Evolutionary conservation across 1,139 yeast species (phyloP), one percentile per base, ranked within the genome.

Genomic region (Petasospora rhodanensis): DNA sequence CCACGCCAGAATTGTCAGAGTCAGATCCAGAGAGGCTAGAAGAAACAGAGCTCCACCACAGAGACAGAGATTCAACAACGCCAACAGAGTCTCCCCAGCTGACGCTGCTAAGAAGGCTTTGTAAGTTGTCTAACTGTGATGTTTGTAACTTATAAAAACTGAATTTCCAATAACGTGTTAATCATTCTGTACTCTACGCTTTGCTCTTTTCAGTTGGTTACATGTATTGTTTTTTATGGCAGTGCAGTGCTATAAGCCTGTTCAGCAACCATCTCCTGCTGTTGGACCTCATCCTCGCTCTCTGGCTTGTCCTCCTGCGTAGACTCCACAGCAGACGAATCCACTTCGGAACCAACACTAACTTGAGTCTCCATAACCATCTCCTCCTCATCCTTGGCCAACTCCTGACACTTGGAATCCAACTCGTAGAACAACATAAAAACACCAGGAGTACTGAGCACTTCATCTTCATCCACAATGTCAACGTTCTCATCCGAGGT

Each of bases 1-100:
- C 59, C 99, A 91, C 81, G 94, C 96, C 70, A 91, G 96, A 86
- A 84, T 93, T 61, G 98, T 91, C 66, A 93, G 99, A 78, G 99
- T 91, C 59, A 93, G 99, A 79, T 91, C 98, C 55, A 84, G 97
- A 79, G 76, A 81, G 59, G 95, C 89, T 77, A 93, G 99, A 80
- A 89, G 93, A 75, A 72, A 84, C 75, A 89, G 99, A 82, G 67
- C 97, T 69, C 97, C 98, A 55, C 99, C 99, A 62, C 91, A 81
- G 66, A 89, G 99, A 75, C 95, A 83, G 75, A 89, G 97, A 77
- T 91, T 83, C 87, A 84, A 79, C 86, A 78, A 79, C 64, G 95
- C 83, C 66, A 89, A 82, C 82, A 89, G 82, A 75, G 94, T 91
- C 64, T 79, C 86, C 73, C 97, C 98, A 64, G 81, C 81, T 62